phyloP scores from a whole-genome alignment of 2,329 filamentous ascomycete species.

The Claviceps arundinis region DNA sequence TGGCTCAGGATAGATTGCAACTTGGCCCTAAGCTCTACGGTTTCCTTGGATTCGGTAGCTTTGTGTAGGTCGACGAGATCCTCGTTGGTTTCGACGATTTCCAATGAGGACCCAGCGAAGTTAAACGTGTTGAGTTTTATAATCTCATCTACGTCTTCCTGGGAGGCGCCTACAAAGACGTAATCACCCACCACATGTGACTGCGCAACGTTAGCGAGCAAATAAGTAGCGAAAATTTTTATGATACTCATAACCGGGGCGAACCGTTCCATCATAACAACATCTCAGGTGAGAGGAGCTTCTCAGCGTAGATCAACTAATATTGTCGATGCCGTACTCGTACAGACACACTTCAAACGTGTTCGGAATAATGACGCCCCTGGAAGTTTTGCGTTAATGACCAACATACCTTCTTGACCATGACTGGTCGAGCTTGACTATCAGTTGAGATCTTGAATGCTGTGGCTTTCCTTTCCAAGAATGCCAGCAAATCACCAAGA shows the following conservation, averaged over 20 bases:
- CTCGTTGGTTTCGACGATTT: constrained; percentile 38
- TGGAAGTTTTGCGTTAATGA: constrained; percentile 15
- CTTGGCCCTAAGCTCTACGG: constrained; percentile 51
- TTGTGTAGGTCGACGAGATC: constrained; percentile 20
- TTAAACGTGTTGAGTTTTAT: constrained; percentile 53
- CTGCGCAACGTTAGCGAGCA: constrained; percentile 48
- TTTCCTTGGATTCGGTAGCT: constrained; percentile 34
- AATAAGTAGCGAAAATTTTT: constrained; percentile 21
- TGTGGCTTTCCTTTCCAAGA: constrained; percentile 58
- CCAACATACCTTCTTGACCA: constrained; percentile 65
- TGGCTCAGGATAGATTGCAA: constrained; percentile 58
- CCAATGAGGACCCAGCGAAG: constrained; percentile 53
- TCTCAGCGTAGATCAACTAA: not conserved
- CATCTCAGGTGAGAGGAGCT: not conserved
- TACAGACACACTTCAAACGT: constrained; percentile 1
- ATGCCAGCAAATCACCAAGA: constrained; percentile 48
- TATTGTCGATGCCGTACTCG: constrained; percentile 1
- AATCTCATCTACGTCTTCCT: constrained; percentile 50
- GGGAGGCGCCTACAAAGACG: constrained; percentile 52
- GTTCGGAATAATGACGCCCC: constrained; percentile 5
- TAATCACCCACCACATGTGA: constrained; percentile 56
- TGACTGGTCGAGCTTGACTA: constrained; percentile 35
- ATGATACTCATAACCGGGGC: constrained; percentile 1
- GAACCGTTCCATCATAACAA: not conserved
- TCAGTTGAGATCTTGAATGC: constrained; percentile 35